A percentile compares a stretch with the other conserved stretches of the same genome.
Conservation (phyloP, 257 asterid genomes). For the Primulina eburnea region DNA sequence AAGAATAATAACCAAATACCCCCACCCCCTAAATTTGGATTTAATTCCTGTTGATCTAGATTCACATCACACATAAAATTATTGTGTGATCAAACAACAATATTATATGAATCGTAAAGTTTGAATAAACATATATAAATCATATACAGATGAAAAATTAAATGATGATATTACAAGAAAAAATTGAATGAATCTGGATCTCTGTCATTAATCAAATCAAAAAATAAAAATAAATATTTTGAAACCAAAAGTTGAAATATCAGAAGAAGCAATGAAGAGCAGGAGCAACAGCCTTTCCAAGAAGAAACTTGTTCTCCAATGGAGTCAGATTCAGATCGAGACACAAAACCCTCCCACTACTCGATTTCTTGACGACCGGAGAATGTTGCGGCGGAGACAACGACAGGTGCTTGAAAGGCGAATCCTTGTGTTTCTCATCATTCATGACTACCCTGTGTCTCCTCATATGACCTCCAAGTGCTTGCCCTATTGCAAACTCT, state of each 20-base stretch:
- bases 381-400: slow-evolving; percentile 32
- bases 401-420: slow-evolving; percentile 17
- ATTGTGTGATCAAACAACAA: too few species aligned
- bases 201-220: too few species aligned
- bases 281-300: not conserved
- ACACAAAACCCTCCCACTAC: slow-evolving; percentile 38
- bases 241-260: not conserved
- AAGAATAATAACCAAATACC: too few species aligned
- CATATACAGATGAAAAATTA: not conserved
- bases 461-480: slow-evolving; percentile 29
- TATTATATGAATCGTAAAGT: too few species aligned
- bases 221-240: too few species aligned
- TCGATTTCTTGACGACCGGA: slow-evolving; percentile 27
- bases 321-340: slow-evolving; percentile 70
- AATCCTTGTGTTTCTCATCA: slow-evolving; percentile 18
- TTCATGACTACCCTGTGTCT: slow-evolving; percentile 39
- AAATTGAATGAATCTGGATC: not conserved
- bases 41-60: too few species aligned
- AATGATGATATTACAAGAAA: not conserved
- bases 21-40: too few species aligned
- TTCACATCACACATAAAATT: too few species aligned
- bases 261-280: slow-evolving; percentile 30
- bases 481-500: not conserved
- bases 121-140: too few species aligned
- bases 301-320: slow-evolving; percentile 37